Conservation (phyloP, 106 monocot genomes). For the Acorus gramineus region DNA sequence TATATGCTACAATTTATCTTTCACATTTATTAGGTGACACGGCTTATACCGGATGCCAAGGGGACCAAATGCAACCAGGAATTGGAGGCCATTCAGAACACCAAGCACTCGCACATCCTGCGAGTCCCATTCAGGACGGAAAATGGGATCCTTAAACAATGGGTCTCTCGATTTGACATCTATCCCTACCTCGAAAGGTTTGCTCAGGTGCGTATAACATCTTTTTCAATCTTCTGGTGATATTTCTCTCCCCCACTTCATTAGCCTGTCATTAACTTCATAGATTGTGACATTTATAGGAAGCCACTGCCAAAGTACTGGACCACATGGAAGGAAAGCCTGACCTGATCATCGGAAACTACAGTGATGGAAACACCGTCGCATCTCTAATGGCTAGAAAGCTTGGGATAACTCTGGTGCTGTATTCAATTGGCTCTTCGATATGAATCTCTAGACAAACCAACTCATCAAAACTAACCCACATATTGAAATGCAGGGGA, state of each 20-base stretch:
- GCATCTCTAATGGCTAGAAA: conserved; percentile 84
- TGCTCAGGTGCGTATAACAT: conserved; percentile 36
- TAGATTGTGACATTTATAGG: conserved; percentile 19
- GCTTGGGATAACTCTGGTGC: conserved; percentile 82
- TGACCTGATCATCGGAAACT: conserved; percentile 92
- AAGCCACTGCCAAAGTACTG: conserved; percentile 48
- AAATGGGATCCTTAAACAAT: conserved; percentile 49
- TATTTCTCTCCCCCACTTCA: not conserved
- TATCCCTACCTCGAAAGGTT: conserved; percentile 96
- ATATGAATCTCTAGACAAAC: no score
- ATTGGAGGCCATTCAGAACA: conserved; percentile 66
- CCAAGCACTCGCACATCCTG: conserved; percentile 75
- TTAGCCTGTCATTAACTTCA: not conserved
- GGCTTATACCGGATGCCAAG: conserved; percentile 78
- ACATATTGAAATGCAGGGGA: conserved; percentile 31
- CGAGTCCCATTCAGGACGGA: conserved; percentile 83
- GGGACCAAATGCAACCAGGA: conserved; percentile 96
- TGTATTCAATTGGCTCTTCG: not conserved
- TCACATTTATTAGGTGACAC: conserved; percentile 46
- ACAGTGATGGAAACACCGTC: conserved; percentile 91
- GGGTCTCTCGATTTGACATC: conserved; percentile 94
- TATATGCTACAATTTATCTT: no score
- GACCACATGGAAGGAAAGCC: conserved; percentile 83
- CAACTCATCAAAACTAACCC: not conserved
- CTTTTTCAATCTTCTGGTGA: not conserved